Evolutionary conservation across 2,329 filamentous ascomycete genomes (phyloP).

Genomic region (Fonsecaea multimorphosa): DNA sequence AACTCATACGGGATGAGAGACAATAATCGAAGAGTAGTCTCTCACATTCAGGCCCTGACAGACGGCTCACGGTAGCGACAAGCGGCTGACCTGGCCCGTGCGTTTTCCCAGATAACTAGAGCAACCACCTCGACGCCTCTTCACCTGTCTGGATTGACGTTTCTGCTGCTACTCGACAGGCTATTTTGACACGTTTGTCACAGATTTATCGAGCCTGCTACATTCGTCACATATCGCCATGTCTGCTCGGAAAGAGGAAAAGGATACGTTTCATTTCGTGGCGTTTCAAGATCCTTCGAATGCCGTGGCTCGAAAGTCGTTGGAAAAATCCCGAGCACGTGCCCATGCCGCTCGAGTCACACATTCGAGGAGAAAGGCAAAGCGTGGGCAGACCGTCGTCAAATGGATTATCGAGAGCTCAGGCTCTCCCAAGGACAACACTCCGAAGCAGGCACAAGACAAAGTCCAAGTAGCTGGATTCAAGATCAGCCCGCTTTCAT

Average conservation of each 20-base stretch:
- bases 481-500: slow-evolving; percentile 21
- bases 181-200: neutral
- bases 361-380: slow-evolving; percentile 18
- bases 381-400: slow-evolving; percentile 7
- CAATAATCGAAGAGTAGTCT: neutral
- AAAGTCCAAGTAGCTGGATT: neutral
- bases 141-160: neutral
- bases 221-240: neutral
- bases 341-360: slow-evolving; percentile 19
- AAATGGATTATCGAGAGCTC: slow-evolving; percentile 17
- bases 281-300: slow-evolving; percentile 2
- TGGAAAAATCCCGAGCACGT: slow-evolving; percentile 17
- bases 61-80: neutral
- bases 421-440: neutral
- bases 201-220: neutral
- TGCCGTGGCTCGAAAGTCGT: neutral
- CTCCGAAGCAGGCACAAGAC: slow-evolving; percentile 1
- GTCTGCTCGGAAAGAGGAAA: neutral
- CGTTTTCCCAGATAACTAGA: neutral
- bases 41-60: neutral
- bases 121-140: neutral
- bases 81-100: neutral
- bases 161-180: neutral
- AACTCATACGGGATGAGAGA: neutral
- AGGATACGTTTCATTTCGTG: slow-evolving; percentile 19